Conservation (phyloP, 2,329 filamentous ascomycete species). For the Nigrospora osmanthi region DNA sequence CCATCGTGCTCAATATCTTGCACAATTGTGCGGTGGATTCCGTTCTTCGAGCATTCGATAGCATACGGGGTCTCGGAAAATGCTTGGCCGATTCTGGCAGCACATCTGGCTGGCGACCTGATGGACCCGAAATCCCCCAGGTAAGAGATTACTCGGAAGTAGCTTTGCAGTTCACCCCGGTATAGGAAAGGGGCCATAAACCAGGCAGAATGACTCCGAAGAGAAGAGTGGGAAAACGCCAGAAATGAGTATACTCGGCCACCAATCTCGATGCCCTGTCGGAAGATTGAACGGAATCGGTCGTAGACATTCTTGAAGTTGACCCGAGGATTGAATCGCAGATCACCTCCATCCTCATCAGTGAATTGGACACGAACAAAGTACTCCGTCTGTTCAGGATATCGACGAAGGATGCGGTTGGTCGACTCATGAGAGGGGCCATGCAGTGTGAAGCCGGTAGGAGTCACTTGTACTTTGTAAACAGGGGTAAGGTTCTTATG, state of each 20-base stretch:
- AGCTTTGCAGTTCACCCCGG: conserved; percentile 21
- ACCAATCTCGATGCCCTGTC: conserved; percentile 52
- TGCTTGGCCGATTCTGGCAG: conserved; percentile 55
- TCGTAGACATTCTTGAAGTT: conserved; percentile 43
- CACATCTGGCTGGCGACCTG: conserved; percentile 44
- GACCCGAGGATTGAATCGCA: conserved; percentile 47
- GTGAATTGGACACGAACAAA: conserved; percentile 67
- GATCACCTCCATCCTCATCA: conserved; percentile 62
- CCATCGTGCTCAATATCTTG: conserved; percentile 44
- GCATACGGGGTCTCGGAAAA: conserved; percentile 69
- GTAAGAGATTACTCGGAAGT: conserved; percentile 33
- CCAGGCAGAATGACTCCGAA: conserved; percentile 66
- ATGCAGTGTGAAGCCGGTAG: conserved; percentile 45
- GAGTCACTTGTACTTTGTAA: conserved; percentile 51
- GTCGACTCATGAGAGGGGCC: conserved; percentile 60
- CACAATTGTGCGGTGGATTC: conserved; percentile 27
- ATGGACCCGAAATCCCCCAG: conserved; percentile 46
- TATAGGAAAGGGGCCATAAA: conserved; percentile 40
- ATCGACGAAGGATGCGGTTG: conserved; percentile 65
- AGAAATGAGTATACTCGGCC: conserved; percentile 59
- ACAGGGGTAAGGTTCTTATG: conserved; percentile 38
- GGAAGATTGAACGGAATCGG: conserved; percentile 55
- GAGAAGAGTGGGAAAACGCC: conserved; percentile 73
- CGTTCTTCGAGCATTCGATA: conserved; percentile 35
- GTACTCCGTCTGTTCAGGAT: conserved; percentile 46